Percentiles rank a stretch among this genome's conserved stretches.
Conservation (phyloP, 2,329 filamentous ascomycete genomes). For the Thelonectria rubi region DNA sequence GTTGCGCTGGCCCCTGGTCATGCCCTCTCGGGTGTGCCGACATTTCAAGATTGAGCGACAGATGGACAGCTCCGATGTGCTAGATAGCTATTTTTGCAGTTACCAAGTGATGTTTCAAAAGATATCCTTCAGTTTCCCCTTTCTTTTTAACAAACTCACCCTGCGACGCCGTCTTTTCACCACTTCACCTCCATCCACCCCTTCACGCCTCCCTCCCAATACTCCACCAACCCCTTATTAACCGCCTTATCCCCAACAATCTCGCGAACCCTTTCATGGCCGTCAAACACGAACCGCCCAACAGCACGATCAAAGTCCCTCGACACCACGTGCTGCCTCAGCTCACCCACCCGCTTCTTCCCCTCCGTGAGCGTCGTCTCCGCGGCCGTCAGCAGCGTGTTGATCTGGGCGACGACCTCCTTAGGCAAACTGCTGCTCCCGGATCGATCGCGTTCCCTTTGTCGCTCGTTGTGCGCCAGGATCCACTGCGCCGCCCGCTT, state of each 20-base stretch:
- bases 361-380: conserved; percentile 47
- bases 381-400: conserved; percentile 45
- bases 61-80: too few relatives aligned
- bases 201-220: conserved; percentile 47
- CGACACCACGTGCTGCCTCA: conserved; percentile 44
- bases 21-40: too few relatives aligned
- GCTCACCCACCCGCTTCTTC: conserved; percentile 40
- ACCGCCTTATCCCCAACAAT: conserved; percentile 42
- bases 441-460: conserved; percentile 52
- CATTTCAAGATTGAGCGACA: too few relatives aligned
- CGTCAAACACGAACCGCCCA: conserved; percentile 44
- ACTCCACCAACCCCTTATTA: conserved; percentile 42
- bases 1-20: too few relatives aligned
- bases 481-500: conserved; percentile 48
- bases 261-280: conserved; percentile 30
- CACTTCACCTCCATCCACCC: conserved; percentile 49
- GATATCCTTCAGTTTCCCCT: too few relatives aligned
- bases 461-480: conserved; percentile 48
- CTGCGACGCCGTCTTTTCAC: too few relatives aligned
- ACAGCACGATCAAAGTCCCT: conserved; percentile 41
- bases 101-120: too few relatives aligned
- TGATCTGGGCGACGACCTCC: conserved; percentile 48
- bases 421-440: conserved; percentile 51
- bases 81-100: too few relatives aligned
- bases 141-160: neutral